These are phyloP conservation scores for Camelina hispida DNA, from an alignment of 345 rosid genomes.

Conservation along the genomic window DNA sequence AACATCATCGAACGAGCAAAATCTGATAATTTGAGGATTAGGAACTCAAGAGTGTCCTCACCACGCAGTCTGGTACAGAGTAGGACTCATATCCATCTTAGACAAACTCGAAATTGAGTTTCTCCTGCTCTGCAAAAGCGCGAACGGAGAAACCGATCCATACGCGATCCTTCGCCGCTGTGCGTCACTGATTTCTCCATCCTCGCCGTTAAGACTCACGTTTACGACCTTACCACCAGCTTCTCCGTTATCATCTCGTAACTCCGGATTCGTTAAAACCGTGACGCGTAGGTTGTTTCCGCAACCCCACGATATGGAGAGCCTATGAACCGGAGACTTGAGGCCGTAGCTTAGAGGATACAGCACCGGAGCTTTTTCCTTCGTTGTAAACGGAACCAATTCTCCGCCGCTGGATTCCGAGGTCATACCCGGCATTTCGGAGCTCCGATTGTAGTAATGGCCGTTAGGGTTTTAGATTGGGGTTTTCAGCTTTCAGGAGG, in stretches of 20 bases:
- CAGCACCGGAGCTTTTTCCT: constrained; percentile 45
- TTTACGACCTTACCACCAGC: constrained; percentile 72
- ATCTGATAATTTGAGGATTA: neutral
- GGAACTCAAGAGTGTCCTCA: constrained; percentile 41
- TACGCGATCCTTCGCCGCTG: constrained; percentile 83
- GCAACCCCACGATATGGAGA: constrained; percentile 83
- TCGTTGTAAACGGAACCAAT: constrained; percentile 28
- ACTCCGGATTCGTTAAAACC: constrained; percentile 48
- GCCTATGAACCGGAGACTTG: constrained; percentile 64
- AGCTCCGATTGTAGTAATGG: constrained; percentile 37
- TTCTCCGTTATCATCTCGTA: constrained; percentile 39
- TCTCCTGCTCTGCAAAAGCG: constrained; percentile 84
- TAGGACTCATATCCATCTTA: constrained; percentile 57
- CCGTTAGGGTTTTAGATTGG: constrained; percentile 45
- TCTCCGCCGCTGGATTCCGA: constrained; percentile 47
- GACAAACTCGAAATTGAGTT: constrained; percentile 61
- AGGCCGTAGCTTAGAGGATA: constrained; percentile 74
- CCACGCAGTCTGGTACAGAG: constrained; percentile 76
- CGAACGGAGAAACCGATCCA: constrained; percentile 88
- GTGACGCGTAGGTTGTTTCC: constrained; percentile 88
- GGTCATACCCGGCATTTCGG: constrained; percentile 59
- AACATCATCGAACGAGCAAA: neutral
- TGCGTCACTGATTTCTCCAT: constrained; percentile 65
- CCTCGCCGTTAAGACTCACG: constrained; percentile 66
- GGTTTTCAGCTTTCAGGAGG: constrained; percentile 27